phyloP scores from a whole-genome alignment of 371 early-diverging fungal genomes.

The Haplosporangium sp. region DNA sequence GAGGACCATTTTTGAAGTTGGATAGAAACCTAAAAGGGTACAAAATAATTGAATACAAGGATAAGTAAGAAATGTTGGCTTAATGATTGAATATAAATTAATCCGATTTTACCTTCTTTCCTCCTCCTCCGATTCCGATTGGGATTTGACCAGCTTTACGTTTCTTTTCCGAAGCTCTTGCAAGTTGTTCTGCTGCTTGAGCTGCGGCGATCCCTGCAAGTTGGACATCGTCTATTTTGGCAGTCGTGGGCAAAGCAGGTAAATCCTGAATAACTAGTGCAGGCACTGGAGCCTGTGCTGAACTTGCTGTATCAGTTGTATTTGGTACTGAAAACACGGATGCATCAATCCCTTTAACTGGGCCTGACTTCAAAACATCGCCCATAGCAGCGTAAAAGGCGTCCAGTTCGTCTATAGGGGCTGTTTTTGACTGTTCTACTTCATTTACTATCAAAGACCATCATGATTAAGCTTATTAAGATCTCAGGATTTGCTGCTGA shows the following conservation, averaged over 20 bases:
- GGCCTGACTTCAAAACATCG: conserved; percentile 25
- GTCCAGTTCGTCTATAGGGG: conserved; percentile 31
- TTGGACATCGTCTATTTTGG: conserved; percentile 42
- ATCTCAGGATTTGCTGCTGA: background rate
- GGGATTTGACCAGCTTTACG: conserved; percentile 33
- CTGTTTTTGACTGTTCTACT: background rate
- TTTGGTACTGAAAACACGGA: conserved; percentile 35
- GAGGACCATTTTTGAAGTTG: conserved; percentile 67
- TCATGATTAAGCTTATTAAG: background rate
- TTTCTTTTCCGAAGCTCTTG: conserved; percentile 46
- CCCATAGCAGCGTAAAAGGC: conserved; percentile 49
- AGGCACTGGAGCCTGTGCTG: background rate
- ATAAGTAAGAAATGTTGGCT: background rate
- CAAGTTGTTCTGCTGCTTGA: conserved; percentile 50
- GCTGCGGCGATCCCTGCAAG: conserved; percentile 54
- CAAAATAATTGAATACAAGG: background rate
- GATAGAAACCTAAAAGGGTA: conserved; percentile 57
- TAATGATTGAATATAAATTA: background rate
- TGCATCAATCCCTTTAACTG: background rate
- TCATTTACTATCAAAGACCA: background rate
- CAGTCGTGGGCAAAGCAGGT: conserved; percentile 40
- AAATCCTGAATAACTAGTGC: conserved; percentile 23
- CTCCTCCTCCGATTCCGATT: conserved; percentile 48
- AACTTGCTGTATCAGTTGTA: background rate
- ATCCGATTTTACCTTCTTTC: conserved; percentile 25